Base-by-base conservation (phyloP, 257 asterid genomes). In the Salvia rosmarinus region DNA sequence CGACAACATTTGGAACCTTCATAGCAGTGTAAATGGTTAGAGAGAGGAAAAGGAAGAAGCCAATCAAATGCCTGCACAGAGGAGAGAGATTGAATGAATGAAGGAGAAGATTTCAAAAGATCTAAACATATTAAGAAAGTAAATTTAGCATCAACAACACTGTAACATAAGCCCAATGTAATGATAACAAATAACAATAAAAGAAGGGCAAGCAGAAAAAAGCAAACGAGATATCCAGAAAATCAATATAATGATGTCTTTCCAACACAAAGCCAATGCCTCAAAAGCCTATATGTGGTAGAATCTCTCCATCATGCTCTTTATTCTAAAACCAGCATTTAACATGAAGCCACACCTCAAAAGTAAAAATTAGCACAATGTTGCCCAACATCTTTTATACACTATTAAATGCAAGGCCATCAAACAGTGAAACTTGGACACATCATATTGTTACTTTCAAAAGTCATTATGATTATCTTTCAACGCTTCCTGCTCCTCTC, bases 51-150 rank as follows among this genome's bases (percentile, higher is more conserved):
- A 95, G 85, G 83, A 95, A 90, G 90, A 95, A 95, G 66, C 99
- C 99, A 74, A 95, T 88, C 85, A 95, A 90, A 83, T 95, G 99
- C 89, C 99, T 91, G 93, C 83, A 87, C 85, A 78, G 73, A 72
- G n/a, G 54, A 68, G 59, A 57, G 39, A 65, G 43, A 61, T 59
- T 49, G 43, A 56, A 44, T 69, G 73, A 76, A 43, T 54, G 65
- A 17, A 44, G 44, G 40, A 25, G 14, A 75, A 9, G 51, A 55
- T 12, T 17, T 8, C 52, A 20, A 67, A 39, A 34, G 51, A 60
- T 25, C 30, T 20, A 43, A 59, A 6, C 55, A 28, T 23, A 37
- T 0, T 8, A 60, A 63, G 28, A 59, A 57, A 61, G 44, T 50
- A 40, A 34, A 37, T 30, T 40, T 16, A 50, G 21, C 68, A 46